Conservation (phyloP, 2,329 filamentous ascomycete species). For the Escovopsis sp. region DNA sequence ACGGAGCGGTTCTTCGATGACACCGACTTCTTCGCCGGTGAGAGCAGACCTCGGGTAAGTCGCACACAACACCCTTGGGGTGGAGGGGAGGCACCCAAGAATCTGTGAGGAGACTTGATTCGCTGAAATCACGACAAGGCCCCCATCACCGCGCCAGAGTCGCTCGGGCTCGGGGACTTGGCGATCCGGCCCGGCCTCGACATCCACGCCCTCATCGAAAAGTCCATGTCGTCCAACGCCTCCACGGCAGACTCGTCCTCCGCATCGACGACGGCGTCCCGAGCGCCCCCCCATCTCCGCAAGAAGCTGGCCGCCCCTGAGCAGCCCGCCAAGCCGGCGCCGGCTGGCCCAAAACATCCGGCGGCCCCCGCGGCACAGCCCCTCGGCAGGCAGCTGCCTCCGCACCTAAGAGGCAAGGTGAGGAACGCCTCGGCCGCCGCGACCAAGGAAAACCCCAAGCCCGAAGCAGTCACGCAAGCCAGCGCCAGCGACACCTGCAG, state of each 20-base stretch:
- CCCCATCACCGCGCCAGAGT: constrained; percentile 11
- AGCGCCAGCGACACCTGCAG: background rate
- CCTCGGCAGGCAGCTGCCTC: background rate
- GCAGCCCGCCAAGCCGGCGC: background rate
- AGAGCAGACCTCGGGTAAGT: constrained; percentile 10
- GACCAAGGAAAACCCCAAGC: background rate
- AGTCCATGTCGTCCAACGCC: background rate
- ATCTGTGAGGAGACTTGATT: too few species aligned
- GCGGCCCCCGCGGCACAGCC: background rate
- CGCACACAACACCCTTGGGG: too few species aligned
- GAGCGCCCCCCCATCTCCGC: constrained; percentile 1
- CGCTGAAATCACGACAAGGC: constrained; percentile 8
- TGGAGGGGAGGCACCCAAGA: too few species aligned
- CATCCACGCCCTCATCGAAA: background rate
- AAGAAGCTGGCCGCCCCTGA: background rate
- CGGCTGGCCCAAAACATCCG: background rate
- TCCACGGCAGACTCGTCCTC: background rate
- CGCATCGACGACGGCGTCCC: background rate
- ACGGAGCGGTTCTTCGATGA: constrained; percentile 4
- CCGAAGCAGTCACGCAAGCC: background rate
- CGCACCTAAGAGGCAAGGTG: constrained; percentile 3
- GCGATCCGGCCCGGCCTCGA: background rate
- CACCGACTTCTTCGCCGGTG: constrained; percentile 14
- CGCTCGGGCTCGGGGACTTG: constrained; percentile 11
- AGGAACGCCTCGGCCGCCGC: background rate